Evolutionary conservation across 495 filamentous ascomycete species (phyloP), one percentile per base, ranked within the genome.

Genomic region (Durotheca rogersii): DNA sequence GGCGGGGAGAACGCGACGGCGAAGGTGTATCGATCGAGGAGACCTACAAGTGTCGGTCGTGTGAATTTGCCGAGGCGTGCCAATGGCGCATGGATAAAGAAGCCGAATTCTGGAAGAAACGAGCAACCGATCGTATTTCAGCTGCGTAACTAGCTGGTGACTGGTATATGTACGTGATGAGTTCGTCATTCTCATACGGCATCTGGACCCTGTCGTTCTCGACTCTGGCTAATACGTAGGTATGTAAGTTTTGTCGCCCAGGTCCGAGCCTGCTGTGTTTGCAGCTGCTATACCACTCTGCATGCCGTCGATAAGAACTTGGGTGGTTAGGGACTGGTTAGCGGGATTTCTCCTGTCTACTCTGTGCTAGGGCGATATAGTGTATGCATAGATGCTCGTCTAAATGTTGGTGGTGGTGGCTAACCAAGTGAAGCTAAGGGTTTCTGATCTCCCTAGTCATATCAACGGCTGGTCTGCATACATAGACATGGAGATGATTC

Each of bases 21-120:
- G 72, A 78, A n/a, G 93, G 93, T 7, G 94, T 97, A 6, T 70
- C 77, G n/a, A 75, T 94, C 9, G 84, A 90, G 66, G 94, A 97
- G 50, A 88, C 88, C 0, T 95, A 84, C 76, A 98, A 98, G 68
- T 98, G 93, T 64, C 57, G 69, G 6, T 66, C 47, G 17, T 84
- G 81, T 55, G 79, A 83, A 34, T 84, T 84, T 58, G 70, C 67
- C 2, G 73, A 71, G 6, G 57, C 40, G 4, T 84, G 81, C 44
- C 67, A 74, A 33, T 84, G 81, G 81, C 66, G 81, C 6, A 44
- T 61, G 20, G 51, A 61, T 25, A 44, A 74, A 63, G 66, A 53
- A 66, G 16, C 38, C 41, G 51, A 67, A 18, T 56, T 58, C 35
- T 59, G 31, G 43, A 56, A 39, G 42, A 64, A 49, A 56, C 61